phyloP scores from a whole-genome alignment of 768 basidiomycete genomes.

The Dioszegia hungarica region DNA sequence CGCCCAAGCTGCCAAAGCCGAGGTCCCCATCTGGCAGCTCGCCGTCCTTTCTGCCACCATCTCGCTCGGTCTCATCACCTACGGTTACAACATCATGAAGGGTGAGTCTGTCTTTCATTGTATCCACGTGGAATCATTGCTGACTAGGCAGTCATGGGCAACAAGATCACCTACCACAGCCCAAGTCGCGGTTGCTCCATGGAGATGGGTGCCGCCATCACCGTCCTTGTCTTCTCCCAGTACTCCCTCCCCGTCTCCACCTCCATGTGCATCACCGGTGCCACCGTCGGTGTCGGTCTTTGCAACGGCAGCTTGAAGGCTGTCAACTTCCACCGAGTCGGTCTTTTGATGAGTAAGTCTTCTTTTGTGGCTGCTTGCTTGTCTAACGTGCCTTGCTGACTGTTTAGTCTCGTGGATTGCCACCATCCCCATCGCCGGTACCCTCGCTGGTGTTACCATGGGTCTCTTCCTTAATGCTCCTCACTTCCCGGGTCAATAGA shows the following conservation, averaged over 20 bases:
- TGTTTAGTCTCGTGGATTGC: slow-evolving; percentile 3
- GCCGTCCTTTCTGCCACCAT: slow-evolving; percentile 44
- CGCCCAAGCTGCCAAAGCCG: slow-evolving; percentile 36
- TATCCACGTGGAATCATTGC: background rate
- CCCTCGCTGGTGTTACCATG: slow-evolving; percentile 37
- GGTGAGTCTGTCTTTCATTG: slow-evolving; percentile 8
- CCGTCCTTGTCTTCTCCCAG: slow-evolving; percentile 52
- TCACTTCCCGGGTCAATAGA: slow-evolving; percentile 7
- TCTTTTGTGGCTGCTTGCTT: background rate
- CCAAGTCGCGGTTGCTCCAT: slow-evolving; percentile 52
- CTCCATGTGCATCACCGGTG: slow-evolving; percentile 44
- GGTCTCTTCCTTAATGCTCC: slow-evolving; percentile 48
- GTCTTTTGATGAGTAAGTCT: slow-evolving; percentile 38
- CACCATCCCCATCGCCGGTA: slow-evolving; percentile 41
- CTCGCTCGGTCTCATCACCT: slow-evolving; percentile 38
- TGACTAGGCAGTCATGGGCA: slow-evolving; percentile 42
- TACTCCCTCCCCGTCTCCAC: slow-evolving; percentile 44
- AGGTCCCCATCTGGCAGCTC: slow-evolving; percentile 49
- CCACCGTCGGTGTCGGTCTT: slow-evolving; percentile 37
- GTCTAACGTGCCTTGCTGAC: background rate
- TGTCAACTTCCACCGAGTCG: slow-evolving; percentile 48
- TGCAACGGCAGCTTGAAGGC: slow-evolving; percentile 33
- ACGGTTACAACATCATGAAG: slow-evolving; percentile 52
- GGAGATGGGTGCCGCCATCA: slow-evolving; percentile 53
- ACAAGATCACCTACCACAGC: slow-evolving; percentile 51